Conservation (phyloP, 257 asterid species). For the Nicotiana tomentosiformis region DNA sequence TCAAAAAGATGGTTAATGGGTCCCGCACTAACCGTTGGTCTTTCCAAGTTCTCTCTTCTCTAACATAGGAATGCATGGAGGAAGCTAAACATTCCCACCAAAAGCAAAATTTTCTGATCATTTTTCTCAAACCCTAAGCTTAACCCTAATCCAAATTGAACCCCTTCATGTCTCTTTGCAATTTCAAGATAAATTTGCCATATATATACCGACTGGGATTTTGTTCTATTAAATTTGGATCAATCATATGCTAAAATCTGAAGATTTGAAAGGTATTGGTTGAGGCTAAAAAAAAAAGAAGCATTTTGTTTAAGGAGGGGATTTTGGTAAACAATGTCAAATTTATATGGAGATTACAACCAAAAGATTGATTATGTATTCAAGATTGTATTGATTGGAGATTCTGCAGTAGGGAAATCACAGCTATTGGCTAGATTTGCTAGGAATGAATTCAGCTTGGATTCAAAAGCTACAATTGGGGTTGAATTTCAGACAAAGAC, state of each 20-base stretch:
- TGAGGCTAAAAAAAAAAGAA: slow-evolving; percentile 12
- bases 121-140: slow-evolving; percentile 4
- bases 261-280: slow-evolving; percentile 19
- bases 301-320: neutral
- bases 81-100: neutral
- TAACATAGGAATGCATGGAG: neutral
- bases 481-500: slow-evolving; percentile 90
- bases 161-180: neutral
- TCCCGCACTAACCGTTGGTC: slow-evolving; percentile 26
- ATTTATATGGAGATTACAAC: slow-evolving; percentile 60
- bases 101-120: neutral
- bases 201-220: neutral
- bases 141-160: slow-evolving; percentile 18
- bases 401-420: slow-evolving; percentile 88
- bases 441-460: slow-evolving; percentile 76
- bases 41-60: slow-evolving; percentile 19
- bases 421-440: slow-evolving; percentile 86
- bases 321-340: slow-evolving; percentile 47
- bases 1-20: slow-evolving; percentile 17
- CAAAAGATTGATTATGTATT: slow-evolving; percentile 88
- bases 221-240: slow-evolving; percentile 4
- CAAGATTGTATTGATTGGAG: slow-evolving; percentile 79
- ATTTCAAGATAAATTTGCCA: slow-evolving; percentile 11
- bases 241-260: neutral
- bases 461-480: slow-evolving; percentile 86